Conservation (phyloP, 2,329 filamentous ascomycete genomes). For the Xylariaceae sp. region DNA sequence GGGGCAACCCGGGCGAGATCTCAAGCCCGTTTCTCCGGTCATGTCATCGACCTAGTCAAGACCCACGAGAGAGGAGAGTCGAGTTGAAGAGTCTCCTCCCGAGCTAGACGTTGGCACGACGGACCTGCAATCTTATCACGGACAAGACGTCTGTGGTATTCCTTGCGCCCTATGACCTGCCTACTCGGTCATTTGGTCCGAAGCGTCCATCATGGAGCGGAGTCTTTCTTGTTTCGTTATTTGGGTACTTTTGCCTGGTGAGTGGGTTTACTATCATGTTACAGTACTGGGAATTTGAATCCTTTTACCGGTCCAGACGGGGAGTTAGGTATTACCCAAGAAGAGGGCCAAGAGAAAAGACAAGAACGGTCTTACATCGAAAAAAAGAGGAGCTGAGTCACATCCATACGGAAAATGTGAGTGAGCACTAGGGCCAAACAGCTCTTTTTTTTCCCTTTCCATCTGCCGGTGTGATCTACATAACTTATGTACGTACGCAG, state of each 20-base stretch:
- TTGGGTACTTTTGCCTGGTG: neutral
- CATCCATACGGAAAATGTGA: too few relatives aligned
- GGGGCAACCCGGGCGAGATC: conserved; percentile 7
- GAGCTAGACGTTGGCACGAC: neutral
- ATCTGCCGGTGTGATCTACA: conserved; percentile 1
- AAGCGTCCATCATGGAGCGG: too few relatives aligned
- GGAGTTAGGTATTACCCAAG: too few relatives aligned
- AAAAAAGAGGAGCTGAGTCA: too few relatives aligned
- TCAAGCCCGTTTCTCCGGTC: conserved; percentile 11
- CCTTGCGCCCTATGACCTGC: too few relatives aligned
- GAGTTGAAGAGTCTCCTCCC: neutral
- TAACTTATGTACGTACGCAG: conserved; percentile 2
- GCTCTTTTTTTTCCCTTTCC: neutral
- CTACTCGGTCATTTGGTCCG: too few relatives aligned
- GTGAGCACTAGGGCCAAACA: too few relatives aligned
- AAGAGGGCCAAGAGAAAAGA: too few relatives aligned
- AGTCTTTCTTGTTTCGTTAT: neutral
- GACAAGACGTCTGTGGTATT: neutral
- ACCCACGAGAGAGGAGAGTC: neutral
- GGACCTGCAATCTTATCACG: neutral
- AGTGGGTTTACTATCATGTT: neutral
- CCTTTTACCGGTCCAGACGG: too few relatives aligned
- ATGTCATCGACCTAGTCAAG: conserved; percentile 7
- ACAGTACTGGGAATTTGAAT: neutral
- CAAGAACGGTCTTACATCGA: too few relatives aligned